These are phyloP conservation scores for Talaromyces nanjingensis DNA, from an alignment of 495 filamentous ascomycete genomes.

Conservation along the genomic window DNA sequence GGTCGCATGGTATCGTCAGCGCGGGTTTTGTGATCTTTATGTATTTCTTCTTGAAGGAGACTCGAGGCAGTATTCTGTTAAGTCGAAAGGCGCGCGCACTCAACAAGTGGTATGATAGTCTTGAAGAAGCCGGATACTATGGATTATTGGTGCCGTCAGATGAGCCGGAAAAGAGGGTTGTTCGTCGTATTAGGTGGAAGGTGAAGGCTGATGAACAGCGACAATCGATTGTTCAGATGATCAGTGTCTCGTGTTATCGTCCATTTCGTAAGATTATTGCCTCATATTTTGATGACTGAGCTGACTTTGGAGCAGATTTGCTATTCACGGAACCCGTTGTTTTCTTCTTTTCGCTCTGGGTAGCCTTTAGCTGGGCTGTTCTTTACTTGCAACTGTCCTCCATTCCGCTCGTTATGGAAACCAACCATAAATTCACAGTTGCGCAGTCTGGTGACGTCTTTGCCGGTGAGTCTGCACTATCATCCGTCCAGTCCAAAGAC, in stretches of 20 bases:
- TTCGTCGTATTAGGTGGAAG: conserved; percentile 71
- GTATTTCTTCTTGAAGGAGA: conserved; percentile 70
- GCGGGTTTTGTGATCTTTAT: conserved; percentile 56
- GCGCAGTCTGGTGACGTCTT: conserved; percentile 69
- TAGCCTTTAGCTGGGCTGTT: conserved; percentile 82
- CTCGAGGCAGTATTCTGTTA: conserved; percentile 73
- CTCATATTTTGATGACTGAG: background rate
- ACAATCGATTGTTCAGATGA: conserved; percentile 60
- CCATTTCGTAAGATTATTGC: conserved; percentile 55
- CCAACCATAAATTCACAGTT: conserved; percentile 61
- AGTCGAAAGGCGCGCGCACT: conserved; percentile 65
- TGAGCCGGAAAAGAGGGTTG: conserved; percentile 22
- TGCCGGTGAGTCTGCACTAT: conserved; percentile 27
- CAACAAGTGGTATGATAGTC: conserved; percentile 72
- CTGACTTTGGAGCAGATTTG: conserved; percentile 39
- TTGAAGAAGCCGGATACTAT: conserved; percentile 59
- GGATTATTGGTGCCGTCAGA: conserved; percentile 47
- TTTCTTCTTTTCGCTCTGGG: conserved; percentile 92
- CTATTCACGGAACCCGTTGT: conserved; percentile 88
- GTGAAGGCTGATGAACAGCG: conserved; percentile 80
- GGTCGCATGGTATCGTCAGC: conserved; percentile 68
- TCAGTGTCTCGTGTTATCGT: conserved; percentile 63
- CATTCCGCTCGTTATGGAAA: conserved; percentile 70
- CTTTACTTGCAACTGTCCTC: conserved; percentile 78
- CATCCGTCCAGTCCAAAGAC: background rate